Evolutionary conservation across 208 protist genomes (phyloP), one percentile per base, ranked within the genome.

Genomic region (Trypanosoma congolense): DNA sequence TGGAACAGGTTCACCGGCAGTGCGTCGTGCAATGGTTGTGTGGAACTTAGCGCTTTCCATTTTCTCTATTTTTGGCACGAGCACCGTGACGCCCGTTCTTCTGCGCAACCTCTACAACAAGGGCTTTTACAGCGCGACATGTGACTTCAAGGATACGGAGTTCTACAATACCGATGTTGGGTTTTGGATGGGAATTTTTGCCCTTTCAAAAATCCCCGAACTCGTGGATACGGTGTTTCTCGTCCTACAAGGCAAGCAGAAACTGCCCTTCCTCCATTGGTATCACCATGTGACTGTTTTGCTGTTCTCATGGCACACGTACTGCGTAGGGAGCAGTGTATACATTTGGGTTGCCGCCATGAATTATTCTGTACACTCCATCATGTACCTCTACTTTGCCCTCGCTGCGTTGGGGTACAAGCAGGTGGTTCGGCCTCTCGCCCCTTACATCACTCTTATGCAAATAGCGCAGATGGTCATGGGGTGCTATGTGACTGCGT

Each of bases 251-350:
- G 63, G 63, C 2, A 88, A 90, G 12, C 33, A 38, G 58, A 49
- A 70, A 1, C 58, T 92, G 12, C 77, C 83, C 33, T 91, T 92
- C 54, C 54, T 95, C 10, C 88, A 95, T 65, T 95, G 72, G 72
- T 79, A 70, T 53, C 72, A 79, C 40, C 72, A 79, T 55, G 38
- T 63, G 12, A 79, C 72, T 5, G 63, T 79, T 9, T 24, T 79
- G 28, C 42, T 79, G 8, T 79, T 68, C 50, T 75, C 62, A 14
- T 79, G 72, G 72, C 72, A 75, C 29, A 61, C 72, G 49, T 79
- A 76, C 25, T 54, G 42, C n/a, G 50, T 50, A 22, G 29, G 40
- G 2, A 63, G 2, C 18, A 53, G 40, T 18, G 51, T 52, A 12
- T 53, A 54, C 22, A 49, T 79, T 31, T 43, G 43, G 12, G 57